Base-by-base conservation (phyloP, 1,284 basidiomycete genomes). In the Coriolopsis trogii region DNA sequence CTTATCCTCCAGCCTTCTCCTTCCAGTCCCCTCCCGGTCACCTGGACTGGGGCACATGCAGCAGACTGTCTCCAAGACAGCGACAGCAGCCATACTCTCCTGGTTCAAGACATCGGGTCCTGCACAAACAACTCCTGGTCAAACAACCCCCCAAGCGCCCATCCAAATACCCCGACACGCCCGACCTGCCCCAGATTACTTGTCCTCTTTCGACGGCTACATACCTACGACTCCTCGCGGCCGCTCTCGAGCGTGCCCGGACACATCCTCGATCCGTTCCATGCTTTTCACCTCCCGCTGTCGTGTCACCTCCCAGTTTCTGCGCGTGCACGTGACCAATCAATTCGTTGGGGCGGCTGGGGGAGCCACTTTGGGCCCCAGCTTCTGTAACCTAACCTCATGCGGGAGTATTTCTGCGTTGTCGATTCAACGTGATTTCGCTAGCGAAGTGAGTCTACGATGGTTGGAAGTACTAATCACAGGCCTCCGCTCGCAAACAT, bases 271-370 rank as follows among this genome's bases (percentile, higher is more conserved):
- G 49, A 39, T n/a, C n/a, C n/a, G n/a, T n/a, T n/a, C n/a, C n/a
- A n/a, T n/a, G n/a, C n/a, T n/a, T n/a, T n/a, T n/a, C n/a, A n/a
- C n/a, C n/a, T n/a, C n/a, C n/a, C n/a, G n/a, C n/a, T n/a, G n/a
- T n/a, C n/a, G n/a, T n/a, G n/a, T n/a, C n/a, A n/a, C n/a, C n/a
- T n/a, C n/a, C n/a, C n/a, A n/a, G n/a, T n/a, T n/a, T n/a, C n/a
- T n/a, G 7, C 7, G 21, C 46, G 41, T 18, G 10, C 56, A 58
- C 56, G 56, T 58, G 56, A 54, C 41, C 24, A 21, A 15, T 9
- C 38, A 58, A 46, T 54, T 37, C 49, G 52, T 54, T 54, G 56
- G 56, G 56, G 52, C n/a, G n/a, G n/a, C n/a, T n/a, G n/a, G n/a
- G n/a, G n/a, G n/a, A n/a, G n/a, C n/a, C n/a, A n/a, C n/a, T n/a